A percentile compares a stretch with the other conserved stretches of the same genome.
Conservation (phyloP, 805 yeast species). For the Wickerhamiella brachini region DNA sequence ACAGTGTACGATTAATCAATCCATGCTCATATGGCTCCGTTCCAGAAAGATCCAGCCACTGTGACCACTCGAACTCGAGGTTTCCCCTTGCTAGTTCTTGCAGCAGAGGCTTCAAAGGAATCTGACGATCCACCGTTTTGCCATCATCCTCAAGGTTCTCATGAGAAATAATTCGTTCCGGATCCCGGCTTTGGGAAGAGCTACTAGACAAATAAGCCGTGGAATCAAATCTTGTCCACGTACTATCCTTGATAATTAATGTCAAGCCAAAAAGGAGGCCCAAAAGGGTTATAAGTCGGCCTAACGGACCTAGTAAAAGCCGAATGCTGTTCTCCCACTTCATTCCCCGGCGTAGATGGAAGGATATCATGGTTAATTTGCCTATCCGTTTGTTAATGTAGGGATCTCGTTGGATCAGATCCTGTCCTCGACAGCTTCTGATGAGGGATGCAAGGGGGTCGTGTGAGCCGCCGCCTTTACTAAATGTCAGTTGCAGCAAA, state of each 20-base stretch:
- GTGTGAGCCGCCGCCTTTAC: background rate
- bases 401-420: too few relatives aligned
- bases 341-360: background rate
- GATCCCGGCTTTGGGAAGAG: background rate
- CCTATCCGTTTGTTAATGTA: too few relatives aligned
- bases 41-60: slow-evolving; percentile 20
- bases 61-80: slow-evolving; percentile 18
- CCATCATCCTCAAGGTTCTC: background rate
- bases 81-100: slow-evolving; percentile 4
- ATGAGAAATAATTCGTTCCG: background rate
- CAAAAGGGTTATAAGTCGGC: background rate
- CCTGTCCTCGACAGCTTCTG: too few relatives aligned
- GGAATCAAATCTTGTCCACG: background rate
- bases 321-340: background rate
- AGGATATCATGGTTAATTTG: background rate
- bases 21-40: slow-evolving; percentile 6
- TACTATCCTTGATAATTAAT: background rate
- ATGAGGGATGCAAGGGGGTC: background rate
- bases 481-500: background rate
- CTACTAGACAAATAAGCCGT: background rate
- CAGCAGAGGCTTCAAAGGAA: slow-evolving; percentile 2
- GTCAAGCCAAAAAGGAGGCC: background rate
- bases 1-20: slow-evolving; percentile 8
- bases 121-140: background rate
- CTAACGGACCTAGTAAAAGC: background rate